Conservation (phyloP, 345 rosid genomes). For the Microcos paniculata region DNA sequence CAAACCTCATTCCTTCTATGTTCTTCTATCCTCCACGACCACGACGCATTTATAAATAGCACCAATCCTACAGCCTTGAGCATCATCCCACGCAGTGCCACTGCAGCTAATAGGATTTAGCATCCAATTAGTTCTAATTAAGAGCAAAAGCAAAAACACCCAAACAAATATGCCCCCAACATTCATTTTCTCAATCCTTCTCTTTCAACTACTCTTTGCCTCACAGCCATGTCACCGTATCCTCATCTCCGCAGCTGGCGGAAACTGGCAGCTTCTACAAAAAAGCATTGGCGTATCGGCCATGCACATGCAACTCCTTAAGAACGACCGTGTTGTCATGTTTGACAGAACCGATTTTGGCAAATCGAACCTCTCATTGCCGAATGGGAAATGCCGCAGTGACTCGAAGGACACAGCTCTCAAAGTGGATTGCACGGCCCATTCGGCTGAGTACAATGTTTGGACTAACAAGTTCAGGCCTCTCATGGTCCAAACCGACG, state of each 20-base stretch:
- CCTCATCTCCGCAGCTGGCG: slow-evolving; percentile 43
- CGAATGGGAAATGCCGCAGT: slow-evolving; percentile 55
- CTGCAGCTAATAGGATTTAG: too few species aligned
- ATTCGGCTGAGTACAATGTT: slow-evolving; percentile 75
- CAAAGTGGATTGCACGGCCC: slow-evolving; percentile 74
- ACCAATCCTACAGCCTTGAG: background rate
- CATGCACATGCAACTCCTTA: slow-evolving; percentile 90
- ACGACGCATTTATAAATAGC: slow-evolving; percentile 8
- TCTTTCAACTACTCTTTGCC: slow-evolving; percentile 21
- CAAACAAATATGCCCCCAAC: background rate
- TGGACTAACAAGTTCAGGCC: slow-evolving; percentile 48
- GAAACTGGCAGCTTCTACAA: slow-evolving; percentile 62
- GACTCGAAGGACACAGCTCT: slow-evolving; percentile 41
- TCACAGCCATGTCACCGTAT: slow-evolving; percentile 22
- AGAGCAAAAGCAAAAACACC: too few species aligned
- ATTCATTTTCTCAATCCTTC: slow-evolving; percentile 13
- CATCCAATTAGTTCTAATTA: too few species aligned
- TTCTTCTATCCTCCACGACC: background rate
- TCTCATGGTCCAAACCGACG: slow-evolving; percentile 61
- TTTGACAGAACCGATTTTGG: slow-evolving; percentile 84
- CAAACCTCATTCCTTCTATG: background rate
- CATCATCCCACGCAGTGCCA: background rate
- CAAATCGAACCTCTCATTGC: slow-evolving; percentile 52
- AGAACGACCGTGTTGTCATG: slow-evolving; percentile 73
- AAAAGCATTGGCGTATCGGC: slow-evolving; percentile 69